Percentiles rank a stretch among this genome's conserved stretches.
These are phyloP conservation scores for Clitopilus hobsonii DNA, from an alignment of 768 basidiomycete species.

Conservation along the genomic window DNA sequence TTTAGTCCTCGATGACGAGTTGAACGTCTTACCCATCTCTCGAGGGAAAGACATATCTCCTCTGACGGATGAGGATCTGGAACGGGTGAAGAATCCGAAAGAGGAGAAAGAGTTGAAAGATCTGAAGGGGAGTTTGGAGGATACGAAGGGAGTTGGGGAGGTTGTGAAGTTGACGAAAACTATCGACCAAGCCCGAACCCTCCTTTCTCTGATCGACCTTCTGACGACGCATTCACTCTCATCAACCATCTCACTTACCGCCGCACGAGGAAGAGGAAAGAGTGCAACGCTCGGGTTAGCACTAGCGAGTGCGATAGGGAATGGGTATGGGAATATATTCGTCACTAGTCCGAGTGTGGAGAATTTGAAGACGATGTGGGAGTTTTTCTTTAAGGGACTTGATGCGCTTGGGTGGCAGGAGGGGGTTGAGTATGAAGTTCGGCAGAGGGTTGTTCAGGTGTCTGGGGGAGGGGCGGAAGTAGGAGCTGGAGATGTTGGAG, in stretches of 20 bases:
- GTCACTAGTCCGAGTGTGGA: conserved; percentile 97
- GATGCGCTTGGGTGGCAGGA: conserved; percentile 95
- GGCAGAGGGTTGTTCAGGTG: conserved; percentile 91
- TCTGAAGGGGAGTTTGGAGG: conserved; percentile 71
- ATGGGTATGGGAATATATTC: conserved; percentile 97
- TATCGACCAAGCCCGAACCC: conserved; percentile 89
- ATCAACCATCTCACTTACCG: conserved; percentile 93
- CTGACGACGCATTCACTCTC: conserved; percentile 90
- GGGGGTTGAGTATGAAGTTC: conserved; percentile 95
- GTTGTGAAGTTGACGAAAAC: conserved; percentile 90
- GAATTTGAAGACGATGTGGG: conserved; percentile 96
- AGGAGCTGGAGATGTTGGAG: background rate
- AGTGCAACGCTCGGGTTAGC: conserved; percentile 95
- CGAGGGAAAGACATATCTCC: conserved; percentile 88
- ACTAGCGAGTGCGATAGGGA: conserved; percentile 86
- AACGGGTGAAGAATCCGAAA: conserved; percentile 22
- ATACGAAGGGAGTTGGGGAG: conserved; percentile 84
- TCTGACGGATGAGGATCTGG: conserved; percentile 35
- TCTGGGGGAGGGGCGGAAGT: conserved; percentile 44
- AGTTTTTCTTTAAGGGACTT: conserved; percentile 96
- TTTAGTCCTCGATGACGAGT: conserved; percentile 93
- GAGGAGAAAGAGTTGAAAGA: conserved; percentile 67
- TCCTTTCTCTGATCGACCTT: conserved; percentile 92
- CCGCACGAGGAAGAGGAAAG: conserved; percentile 93
- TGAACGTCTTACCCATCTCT: conserved; percentile 95